Evolutionary conservation across 208 protist species (phyloP), one percentile per base, ranked within the genome.

Genomic region (Leishmania guyanensis): DNA sequence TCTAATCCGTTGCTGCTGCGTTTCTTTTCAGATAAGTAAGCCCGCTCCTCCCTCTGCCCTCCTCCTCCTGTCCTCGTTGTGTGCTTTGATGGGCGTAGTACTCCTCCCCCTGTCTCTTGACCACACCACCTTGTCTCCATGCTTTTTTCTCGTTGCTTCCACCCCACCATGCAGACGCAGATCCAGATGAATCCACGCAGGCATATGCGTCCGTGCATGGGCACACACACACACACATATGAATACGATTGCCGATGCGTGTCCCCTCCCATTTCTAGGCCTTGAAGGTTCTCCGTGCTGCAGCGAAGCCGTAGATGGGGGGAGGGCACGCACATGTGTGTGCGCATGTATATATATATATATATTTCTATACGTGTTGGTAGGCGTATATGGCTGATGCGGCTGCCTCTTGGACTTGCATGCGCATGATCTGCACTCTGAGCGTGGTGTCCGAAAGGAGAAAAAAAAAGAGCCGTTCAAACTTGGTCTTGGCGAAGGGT

Each of bases 81-180:
- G 17, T 17, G 5, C 60, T 65, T 22, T 65, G 26, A 17, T 1
- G 29, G 29, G 36, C 3, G 29, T 46, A n/a, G 16, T 10, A 6
- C 66, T 29, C 72, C 26, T 36, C 43, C 2, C 50, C 48, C n/a
- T 75, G 3, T 66, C 53, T 78, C 43, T 78, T 46, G 36, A 14
- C 12, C 12, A n/a, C 29, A 48, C 48, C 5, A 9, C n/a, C 12
- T 43, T 29, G 29, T 39, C 64, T n/a, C 29, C 6, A 14, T 17
- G 26, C 14, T 77, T 66, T 53, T 66, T 53, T 39, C 62, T 58
- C 65, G 77, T 66, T 33, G 56, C 62, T 68, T 43, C 20, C 33
- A 26, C 65, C 1, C 29, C 65, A 36, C 6, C 36, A 29, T 77
- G 51, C 74, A 48, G 36, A 39, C 36, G 36, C 36, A 39, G 36